Base-by-base conservation (phyloP, 2,329 filamentous ascomycete species). In the Trichoderma sp. region DNA sequence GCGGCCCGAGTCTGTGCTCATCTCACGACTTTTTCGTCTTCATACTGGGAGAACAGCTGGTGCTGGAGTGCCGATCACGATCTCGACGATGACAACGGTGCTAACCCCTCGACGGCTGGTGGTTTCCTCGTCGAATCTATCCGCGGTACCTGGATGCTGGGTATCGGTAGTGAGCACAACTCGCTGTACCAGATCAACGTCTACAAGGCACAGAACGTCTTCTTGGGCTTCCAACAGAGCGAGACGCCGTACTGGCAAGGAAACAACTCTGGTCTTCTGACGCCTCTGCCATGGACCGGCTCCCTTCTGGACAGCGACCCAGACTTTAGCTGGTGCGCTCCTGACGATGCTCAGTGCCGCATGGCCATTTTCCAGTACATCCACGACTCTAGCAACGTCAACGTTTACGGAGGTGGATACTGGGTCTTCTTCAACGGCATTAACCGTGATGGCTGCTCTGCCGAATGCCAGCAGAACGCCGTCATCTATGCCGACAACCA, bases 21-120 rank as follows among this genome's bases (percentile, higher is more conserved):
- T 77, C 81, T 90, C 3, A 86, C 86, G 0, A 66, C 79, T 1
- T 82, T 82, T 0, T 85, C 85, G 0, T 86, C 86, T 1, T 85
- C 85, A 8, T 90, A 90, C 77, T 84, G 90, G 64, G 89, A 91
- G 79, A 89, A 88, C 76, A 84, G 85, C 76, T 89, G 87, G 88
- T 85, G 85, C n/a, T 85, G 83, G 83, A 81, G 80, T 14, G 78
- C 79, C 9, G 88, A 89, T 77, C 88, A 88, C 80, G 87, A 88
- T 76, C 84, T 90, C 14, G 88, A 90, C 71, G 84, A 84, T n/a
- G 68, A 76, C n/a, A 79, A 78, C 67, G 77, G 77, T 56, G 84
- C 84, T 69, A 84, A 83, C 64, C 87, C 87, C 41, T 86, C 84
- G 63, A 83, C 84, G 50, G 88, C 85, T 14, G 85, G 88, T 31